A percentile compares a stretch with the other conserved stretches of the same genome.
Evolutionary conservation across 192 early-diverging fungal genomes (phyloP).

Genomic region (Lobosporangium transversale): DNA sequence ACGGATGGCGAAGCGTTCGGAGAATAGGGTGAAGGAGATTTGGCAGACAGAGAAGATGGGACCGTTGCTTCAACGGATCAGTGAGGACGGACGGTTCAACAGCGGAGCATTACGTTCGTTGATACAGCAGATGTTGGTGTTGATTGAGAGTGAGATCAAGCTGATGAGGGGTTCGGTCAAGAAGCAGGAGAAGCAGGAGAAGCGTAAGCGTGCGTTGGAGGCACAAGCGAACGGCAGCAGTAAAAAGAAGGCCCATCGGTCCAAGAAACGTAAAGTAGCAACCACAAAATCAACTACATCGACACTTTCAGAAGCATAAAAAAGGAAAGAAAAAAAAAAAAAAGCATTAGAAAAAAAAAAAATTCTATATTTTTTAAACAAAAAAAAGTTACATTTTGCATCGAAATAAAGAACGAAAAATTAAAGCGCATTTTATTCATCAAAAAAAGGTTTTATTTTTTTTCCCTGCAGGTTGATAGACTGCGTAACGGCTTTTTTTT

Average conservation of each 20-base stretch:
- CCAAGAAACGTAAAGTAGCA: constrained; percentile 49
- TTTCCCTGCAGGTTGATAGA: no score
- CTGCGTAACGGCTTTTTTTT: no score
- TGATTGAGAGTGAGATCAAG: constrained; percentile 55
- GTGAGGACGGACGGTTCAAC: constrained; percentile 44
- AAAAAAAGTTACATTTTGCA: no score
- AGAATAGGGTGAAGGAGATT: constrained; percentile 36
- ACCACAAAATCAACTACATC: neutral
- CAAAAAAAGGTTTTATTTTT: no score
- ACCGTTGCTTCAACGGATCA: constrained; percentile 40
- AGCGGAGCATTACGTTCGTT: constrained; percentile 52
- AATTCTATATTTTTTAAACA: no score
- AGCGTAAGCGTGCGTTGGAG: constrained; percentile 47
- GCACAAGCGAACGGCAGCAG: constrained; percentile 34
- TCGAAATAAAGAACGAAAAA: no score
- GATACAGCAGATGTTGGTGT: constrained; percentile 45
- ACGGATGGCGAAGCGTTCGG: constrained; percentile 51
- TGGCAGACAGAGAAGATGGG: constrained; percentile 53
- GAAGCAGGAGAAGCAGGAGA: constrained; percentile 52
- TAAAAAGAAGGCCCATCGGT: constrained; percentile 49
- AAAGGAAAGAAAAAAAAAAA: constrained; percentile 6
- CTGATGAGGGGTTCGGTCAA: constrained; percentile 24
- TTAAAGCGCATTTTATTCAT: no score
- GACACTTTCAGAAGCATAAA: neutral
- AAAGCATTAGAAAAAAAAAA: no score